Percentiles rank a stretch among this genome's conserved stretches.
phyloP scores from a whole-genome alignment of 139 green algal genomes.

The Picochlorum sp. region DNA sequence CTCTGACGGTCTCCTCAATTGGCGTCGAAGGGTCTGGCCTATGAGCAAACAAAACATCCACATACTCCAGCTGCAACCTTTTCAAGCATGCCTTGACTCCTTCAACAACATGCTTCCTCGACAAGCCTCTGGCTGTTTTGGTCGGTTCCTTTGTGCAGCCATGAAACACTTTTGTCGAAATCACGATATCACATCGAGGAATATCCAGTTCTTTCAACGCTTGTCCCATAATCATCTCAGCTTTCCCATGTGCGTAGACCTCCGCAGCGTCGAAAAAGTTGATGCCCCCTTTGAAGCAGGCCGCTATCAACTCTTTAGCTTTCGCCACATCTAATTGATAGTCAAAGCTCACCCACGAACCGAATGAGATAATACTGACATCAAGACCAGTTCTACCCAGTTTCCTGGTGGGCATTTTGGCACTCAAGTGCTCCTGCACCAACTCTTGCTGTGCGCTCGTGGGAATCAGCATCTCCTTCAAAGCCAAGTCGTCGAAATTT shows the following conservation, averaged over 20 bases:
- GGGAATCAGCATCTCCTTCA: background rate
- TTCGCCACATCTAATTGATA: slow-evolving; percentile 34
- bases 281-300: slow-evolving; percentile 36
- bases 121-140: slow-evolving; percentile 59
- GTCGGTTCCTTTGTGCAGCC: slow-evolving; percentile 29
- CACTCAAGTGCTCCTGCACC: background rate
- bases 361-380: slow-evolving; percentile 50
- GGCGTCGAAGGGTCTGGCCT: slow-evolving; percentile 59
- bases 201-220: slow-evolving; percentile 50
- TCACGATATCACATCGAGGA: slow-evolving; percentile 50
- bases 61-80: slow-evolving; percentile 68
- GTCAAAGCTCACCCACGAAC: slow-evolving; percentile 56
- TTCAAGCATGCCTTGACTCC: slow-evolving; percentile 57
- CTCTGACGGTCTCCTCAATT: slow-evolving; percentile 80
- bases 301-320: slow-evolving; percentile 51
- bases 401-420: slow-evolving; percentile 46
- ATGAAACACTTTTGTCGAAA: slow-evolving; percentile 78
- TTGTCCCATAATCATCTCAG: slow-evolving; percentile 74
- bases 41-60: slow-evolving; percentile 78
- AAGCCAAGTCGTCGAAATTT: background rate
- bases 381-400: slow-evolving; percentile 46
- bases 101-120: slow-evolving; percentile 80
- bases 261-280: slow-evolving; percentile 85
- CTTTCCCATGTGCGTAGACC: slow-evolving; percentile 59
- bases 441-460: background rate